These are phyloP conservation scores for Plasmodium inui DNA, from an alignment of 169 alveolate genomes.

Conservation along the genomic window DNA sequence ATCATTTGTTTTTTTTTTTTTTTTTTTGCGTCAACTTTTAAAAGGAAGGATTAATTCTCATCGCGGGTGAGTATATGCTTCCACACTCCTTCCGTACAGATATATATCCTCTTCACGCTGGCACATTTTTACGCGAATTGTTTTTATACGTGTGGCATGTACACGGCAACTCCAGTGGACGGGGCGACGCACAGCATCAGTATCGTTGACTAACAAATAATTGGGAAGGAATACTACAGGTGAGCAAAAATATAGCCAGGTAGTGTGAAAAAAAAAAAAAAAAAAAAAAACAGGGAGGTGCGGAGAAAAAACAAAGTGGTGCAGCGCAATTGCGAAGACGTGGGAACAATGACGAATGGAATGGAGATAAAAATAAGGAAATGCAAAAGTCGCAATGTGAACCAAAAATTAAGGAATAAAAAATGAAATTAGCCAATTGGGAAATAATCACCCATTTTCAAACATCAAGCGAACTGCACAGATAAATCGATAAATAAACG, in stretches of 20 bases:
- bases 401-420: too few relatives aligned
- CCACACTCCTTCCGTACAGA: neutral
- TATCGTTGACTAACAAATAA: neutral
- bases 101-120: neutral
- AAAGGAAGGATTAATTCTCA: neutral
- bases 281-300: constrained; percentile 3
- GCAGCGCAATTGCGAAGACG: neutral
- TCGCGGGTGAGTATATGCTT: neutral
- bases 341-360: neutral
- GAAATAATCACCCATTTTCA: neutral
- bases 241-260: neutral
- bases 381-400: neutral
- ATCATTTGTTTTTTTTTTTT: neutral
- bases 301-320: neutral
- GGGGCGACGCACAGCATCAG: neutral
- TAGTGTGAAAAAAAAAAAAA: neutral
- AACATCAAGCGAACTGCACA: neutral
- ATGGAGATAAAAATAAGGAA: neutral
- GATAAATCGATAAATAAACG: neutral
- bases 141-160: neutral
- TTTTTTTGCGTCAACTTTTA: neutral
- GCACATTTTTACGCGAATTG: neutral
- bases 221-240: neutral
- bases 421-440: neutral
- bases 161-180: neutral